Evolutionary conservation across 2,329 filamentous ascomycete species (phyloP).

Genomic region (Cladophialophora carrionii): DNA sequence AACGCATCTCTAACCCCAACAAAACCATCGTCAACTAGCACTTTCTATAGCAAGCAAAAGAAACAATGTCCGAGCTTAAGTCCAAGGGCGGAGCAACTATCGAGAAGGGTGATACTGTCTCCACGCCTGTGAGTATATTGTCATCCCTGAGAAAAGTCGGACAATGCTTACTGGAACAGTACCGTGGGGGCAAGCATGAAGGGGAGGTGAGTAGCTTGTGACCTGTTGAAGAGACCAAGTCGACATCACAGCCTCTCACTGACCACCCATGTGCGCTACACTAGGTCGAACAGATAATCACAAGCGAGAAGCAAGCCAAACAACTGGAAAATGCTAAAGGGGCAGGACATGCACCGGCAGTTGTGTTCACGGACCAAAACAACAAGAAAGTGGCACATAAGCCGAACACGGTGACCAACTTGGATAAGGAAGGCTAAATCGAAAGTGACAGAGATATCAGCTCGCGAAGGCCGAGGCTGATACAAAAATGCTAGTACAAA

Average conservation of each 20-base stretch:
- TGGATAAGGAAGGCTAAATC: slow-evolving; percentile 28
- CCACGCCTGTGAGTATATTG: slow-evolving; percentile 23
- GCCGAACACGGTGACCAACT: slow-evolving; percentile 29
- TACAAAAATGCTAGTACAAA: too few species aligned
- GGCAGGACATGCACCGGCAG: slow-evolving; percentile 31
- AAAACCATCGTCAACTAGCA: not conserved
- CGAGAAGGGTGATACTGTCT: slow-evolving; percentile 32
- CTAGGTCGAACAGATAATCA: slow-evolving; percentile 32
- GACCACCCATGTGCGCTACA: not conserved
- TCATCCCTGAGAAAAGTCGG: not conserved
- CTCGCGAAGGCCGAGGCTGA: not conserved
- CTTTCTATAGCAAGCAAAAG: not conserved
- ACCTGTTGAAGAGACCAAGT: not conserved
- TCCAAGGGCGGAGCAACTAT: slow-evolving; percentile 33
- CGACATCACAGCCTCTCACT: not conserved
- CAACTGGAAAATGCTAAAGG: slow-evolving; percentile 25
- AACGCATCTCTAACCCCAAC: not conserved
- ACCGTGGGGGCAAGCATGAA: slow-evolving; percentile 34
- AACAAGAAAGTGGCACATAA: slow-evolving; percentile 35
- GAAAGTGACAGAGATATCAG: not conserved
- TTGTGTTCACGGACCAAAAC: slow-evolving; percentile 34
- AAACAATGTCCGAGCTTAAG: slow-evolving; percentile 32
- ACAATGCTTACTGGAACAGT: slow-evolving; percentile 12
- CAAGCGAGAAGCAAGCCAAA: slow-evolving; percentile 25
- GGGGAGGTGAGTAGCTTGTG: slow-evolving; percentile 20